Conservation (phyloP, 2,329 filamentous ascomycete genomes). For the Ophiocordyceps unilateralis region DNA sequence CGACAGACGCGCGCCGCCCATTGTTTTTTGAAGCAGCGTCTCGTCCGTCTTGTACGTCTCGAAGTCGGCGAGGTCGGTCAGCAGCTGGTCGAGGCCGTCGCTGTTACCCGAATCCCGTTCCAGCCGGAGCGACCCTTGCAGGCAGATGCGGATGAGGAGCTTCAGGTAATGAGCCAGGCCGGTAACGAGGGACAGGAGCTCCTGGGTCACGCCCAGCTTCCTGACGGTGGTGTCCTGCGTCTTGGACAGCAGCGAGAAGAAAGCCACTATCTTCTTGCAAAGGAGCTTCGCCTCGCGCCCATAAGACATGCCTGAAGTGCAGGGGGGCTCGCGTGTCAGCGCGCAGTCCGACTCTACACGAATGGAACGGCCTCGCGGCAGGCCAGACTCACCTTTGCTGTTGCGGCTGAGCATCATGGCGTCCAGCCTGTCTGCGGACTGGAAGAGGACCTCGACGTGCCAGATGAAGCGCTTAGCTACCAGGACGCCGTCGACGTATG, state of each 20-base stretch:
- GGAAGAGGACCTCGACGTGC: conserved; percentile 87
- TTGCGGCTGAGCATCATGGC: conserved; percentile 48
- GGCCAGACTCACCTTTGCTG: conserved; percentile 50
- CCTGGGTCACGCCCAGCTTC: conserved; percentile 90
- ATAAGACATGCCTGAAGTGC: conserved; percentile 57
- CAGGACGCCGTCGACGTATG: conserved; percentile 86
- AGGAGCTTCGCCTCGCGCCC: conserved; percentile 91
- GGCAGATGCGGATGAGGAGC: conserved; percentile 86
- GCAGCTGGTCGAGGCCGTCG: conserved; percentile 64
- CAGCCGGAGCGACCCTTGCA: conserved; percentile 81
- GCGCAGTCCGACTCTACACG: neutral
- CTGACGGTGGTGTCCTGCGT: conserved; percentile 81
- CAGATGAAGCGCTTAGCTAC: conserved; percentile 92
- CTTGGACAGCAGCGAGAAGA: conserved; percentile 88
- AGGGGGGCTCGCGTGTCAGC: neutral
- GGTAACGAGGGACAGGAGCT: conserved; percentile 92
- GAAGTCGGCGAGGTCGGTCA: conserved; percentile 71
- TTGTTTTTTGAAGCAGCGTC: conserved; percentile 45
- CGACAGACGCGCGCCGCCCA: conserved; percentile 48
- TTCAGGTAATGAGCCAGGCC: conserved; percentile 95
- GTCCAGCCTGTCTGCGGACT: conserved; percentile 73
- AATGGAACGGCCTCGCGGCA: too few species aligned
- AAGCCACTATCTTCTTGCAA: conserved; percentile 99
- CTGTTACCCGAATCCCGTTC: conserved; percentile 66
- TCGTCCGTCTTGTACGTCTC: conserved; percentile 61